Evolutionary conservation across 306 rosid species (phyloP).

Genomic region (Castanospermum australe): DNA sequence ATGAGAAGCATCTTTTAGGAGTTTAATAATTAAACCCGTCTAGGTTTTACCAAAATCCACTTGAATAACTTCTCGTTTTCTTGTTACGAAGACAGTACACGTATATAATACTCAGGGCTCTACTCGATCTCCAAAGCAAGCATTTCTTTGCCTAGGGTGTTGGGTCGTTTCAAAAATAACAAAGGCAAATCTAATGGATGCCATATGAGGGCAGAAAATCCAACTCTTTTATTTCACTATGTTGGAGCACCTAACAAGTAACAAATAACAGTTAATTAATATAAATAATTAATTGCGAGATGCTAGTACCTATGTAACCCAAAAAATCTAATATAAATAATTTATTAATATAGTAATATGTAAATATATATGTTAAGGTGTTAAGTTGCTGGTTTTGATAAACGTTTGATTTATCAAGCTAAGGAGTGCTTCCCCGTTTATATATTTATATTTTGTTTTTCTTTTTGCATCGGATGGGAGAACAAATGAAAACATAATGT

Average conservation of each 20-base stretch:
- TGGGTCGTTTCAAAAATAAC: slow-evolving; percentile 28
- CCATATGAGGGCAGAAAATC: slow-evolving; percentile 46
- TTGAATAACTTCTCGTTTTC: slow-evolving; percentile 30
- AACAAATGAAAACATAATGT: neutral
- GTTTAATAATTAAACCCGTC: neutral
- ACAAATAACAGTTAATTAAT: too few species aligned
- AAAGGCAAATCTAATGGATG: slow-evolving; percentile 44
- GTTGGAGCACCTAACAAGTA: neutral
- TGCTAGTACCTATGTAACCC: too few species aligned
- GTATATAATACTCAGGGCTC: slow-evolving; percentile 45
- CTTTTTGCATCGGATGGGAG: too few species aligned
- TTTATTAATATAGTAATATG: neutral
- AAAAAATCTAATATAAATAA: too few species aligned
- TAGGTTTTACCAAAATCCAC: slow-evolving; percentile 7
- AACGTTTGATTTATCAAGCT: too few species aligned
- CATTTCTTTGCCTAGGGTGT: slow-evolving; percentile 30
- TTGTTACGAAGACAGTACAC: slow-evolving; percentile 39
- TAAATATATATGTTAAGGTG: too few species aligned
- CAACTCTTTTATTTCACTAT: slow-evolving; percentile 2
- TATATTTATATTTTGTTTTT: too few species aligned
- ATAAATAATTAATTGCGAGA: neutral
- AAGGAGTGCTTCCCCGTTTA: too few species aligned
- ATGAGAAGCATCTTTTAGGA: neutral
- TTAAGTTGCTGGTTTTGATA: too few species aligned
- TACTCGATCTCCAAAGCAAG: slow-evolving; percentile 13